Base-by-base conservation (phyloP, 2,329 filamentous ascomycete species). In the Fusarium redolens region DNA sequence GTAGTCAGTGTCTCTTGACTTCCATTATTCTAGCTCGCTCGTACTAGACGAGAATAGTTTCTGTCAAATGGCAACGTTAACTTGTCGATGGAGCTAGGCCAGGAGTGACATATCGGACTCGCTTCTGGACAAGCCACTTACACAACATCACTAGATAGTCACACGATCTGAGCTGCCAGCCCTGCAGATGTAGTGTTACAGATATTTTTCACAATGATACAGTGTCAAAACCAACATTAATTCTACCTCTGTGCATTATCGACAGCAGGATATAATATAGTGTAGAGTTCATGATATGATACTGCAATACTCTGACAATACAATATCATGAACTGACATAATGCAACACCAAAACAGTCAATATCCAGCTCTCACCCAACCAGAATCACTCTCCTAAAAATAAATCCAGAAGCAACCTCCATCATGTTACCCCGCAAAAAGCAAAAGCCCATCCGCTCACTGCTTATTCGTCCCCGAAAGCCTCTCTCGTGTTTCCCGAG, bases 91-190 rank as follows among this genome's bases (percentile, higher is more conserved):
- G 31, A 38, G 33, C 65, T 69, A 69, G 54, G 22, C 43, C 13
- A 17, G n/a, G 48, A 43, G 54, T 38, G 45, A 22, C 22, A 50
- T 18, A 43, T 57, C 15, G 25, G 37, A 43, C 25, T 65, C 54
- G n/a, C 40, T 33, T 38, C 28, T 25, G 10, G 13, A 15, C 28
- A 61, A 54, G 68, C 66, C 66, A 70, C 68, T 70, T 70, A 61
- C 68, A 71, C 55, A 14, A 47, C 40, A 62, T 50, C 38, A 33
- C 44, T 33, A 31, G 40, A 56, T n/a, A 64, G 65, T 69, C 66
- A 69, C 66, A 69, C 65, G 66, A 69, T 69, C 65, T 51, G 22
- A 65, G 15, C 66, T 69, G 28, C 68, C 68, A 70, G 68, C 67
- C 68, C 55, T 71, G 57, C 48, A 51, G 40, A 60, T 61, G 48